phyloP scores from a whole-genome alignment of 176 grass and related monocot genomes.

The Ensete glaucum region DNA sequence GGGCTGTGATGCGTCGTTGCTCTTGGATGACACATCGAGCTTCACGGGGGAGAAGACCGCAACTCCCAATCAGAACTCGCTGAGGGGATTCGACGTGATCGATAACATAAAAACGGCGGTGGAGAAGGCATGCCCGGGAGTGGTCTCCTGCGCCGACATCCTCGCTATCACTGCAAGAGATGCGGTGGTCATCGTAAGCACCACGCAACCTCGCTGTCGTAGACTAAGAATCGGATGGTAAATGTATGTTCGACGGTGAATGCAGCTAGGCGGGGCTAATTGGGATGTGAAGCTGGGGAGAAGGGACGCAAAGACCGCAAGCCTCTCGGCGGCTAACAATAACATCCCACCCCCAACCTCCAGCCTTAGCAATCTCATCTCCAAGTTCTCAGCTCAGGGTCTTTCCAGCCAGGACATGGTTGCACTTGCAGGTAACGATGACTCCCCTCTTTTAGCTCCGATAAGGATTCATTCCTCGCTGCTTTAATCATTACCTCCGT shows the following conservation, averaged over 20 bases:
- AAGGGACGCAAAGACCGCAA: slow-evolving; percentile 43
- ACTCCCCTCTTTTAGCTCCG: too few relatives aligned
- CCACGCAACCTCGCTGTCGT: background rate
- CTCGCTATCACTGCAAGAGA: slow-evolving; percentile 51
- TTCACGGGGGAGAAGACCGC: background rate
- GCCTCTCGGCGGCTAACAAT: slow-evolving; percentile 45
- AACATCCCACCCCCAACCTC: slow-evolving; percentile 43
- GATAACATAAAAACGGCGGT: background rate
- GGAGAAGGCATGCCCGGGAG: slow-evolving; percentile 29
- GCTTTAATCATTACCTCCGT: too few relatives aligned
- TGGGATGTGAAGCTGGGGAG: slow-evolving; percentile 56
- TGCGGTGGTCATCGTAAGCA: slow-evolving; percentile 43
- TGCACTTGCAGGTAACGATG: slow-evolving; percentile 29
- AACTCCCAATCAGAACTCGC: background rate
- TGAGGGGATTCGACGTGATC: too few relatives aligned
- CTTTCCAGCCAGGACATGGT: slow-evolving; percentile 50
- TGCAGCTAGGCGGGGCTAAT: slow-evolving; percentile 34
- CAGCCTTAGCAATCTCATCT: slow-evolving; percentile 35
- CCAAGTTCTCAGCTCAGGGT: slow-evolving; percentile 38
- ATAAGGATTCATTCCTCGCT: too few relatives aligned
- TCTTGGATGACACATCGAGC: background rate
- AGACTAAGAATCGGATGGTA: background rate
- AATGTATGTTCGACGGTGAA: background rate
- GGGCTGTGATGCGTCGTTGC: background rate
- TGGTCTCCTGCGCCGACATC: slow-evolving; percentile 83